Conservation (phyloP, 75 land plant genomes). For the Pinus tabuliformis region DNA sequence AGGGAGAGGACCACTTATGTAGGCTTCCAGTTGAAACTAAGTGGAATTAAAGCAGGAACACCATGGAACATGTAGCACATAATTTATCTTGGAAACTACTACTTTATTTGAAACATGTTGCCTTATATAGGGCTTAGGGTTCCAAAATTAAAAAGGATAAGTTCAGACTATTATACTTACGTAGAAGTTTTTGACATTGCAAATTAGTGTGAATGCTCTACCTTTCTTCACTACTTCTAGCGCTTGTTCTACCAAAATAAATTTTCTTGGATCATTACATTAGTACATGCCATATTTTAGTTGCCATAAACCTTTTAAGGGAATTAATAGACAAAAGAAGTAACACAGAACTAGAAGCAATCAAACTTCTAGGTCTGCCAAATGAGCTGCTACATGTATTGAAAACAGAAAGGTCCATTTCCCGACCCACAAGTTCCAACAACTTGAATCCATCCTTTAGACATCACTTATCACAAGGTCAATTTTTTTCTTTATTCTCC, state of each 20-base stretch:
- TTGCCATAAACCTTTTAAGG: neutral
- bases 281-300: neutral
- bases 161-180: neutral
- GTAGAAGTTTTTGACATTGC: neutral
- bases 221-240: no score
- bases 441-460: constrained; percentile 91
- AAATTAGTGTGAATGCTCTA: neutral
- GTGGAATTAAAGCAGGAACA: no score
- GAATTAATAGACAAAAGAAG: neutral
- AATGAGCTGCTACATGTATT: constrained; percentile 41
- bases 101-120: no score
- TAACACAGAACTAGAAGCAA: neutral
- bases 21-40: neutral
- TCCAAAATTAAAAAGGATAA: neutral
- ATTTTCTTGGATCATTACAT: neutral
- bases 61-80: neutral
- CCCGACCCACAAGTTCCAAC: constrained; percentile 79
- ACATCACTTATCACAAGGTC: constrained; percentile 87
- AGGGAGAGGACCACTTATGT: neutral
- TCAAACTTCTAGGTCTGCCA: neutral
- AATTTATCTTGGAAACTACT: neutral
- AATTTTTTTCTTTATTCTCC: constrained; percentile 69
- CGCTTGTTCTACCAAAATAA: neutral
- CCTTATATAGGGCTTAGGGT: neutral
- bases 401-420: constrained; percentile 92